Evolutionary conservation across 345 rosid species (phyloP).

Genomic region (Ceriops zippeliana): DNA sequence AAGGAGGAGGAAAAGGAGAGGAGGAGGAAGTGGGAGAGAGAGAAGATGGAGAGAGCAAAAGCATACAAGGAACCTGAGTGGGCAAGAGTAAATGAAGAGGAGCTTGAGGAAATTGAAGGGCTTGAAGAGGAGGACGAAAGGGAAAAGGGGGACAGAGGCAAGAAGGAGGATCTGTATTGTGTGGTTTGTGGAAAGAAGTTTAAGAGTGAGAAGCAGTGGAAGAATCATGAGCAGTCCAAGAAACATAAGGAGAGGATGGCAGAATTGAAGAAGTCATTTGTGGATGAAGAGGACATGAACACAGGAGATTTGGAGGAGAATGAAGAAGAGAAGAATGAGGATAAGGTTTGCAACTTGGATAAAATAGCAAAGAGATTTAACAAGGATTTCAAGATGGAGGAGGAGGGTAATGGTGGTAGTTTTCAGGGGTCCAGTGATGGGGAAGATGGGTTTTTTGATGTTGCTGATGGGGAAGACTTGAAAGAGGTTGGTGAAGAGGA

Average conservation of each 20-base stretch:
- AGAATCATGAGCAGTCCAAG: conserved; percentile 94
- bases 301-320: conserved; percentile 27
- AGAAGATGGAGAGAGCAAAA: conserved; percentile 55
- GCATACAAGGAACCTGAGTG: conserved; percentile 65
- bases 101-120: conserved; percentile 28
- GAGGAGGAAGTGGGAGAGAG: conserved; percentile 62
- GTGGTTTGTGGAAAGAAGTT: conserved; percentile 87
- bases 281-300: conserved; percentile 39
- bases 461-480: conserved; percentile 15
- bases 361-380: conserved; percentile 47
- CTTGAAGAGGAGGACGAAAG: conserved; percentile 39
- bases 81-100: conserved; percentile 50
- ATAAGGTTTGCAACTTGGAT: conserved; percentile 11
- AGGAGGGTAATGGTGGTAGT: conserved; percentile 27
- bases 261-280: conserved; percentile 56
- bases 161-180: conserved; percentile 64
- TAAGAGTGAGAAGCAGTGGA: conserved; percentile 94
- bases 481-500: conserved; percentile 8
- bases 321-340: conserved; percentile 13
- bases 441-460: conserved; percentile 34
- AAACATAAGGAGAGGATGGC: conserved; percentile 95
- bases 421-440: conserved; percentile 27
- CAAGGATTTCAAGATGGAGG: conserved; percentile 35
- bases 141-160: conserved; percentile 23
- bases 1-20: conserved; percentile 57